Base-by-base conservation (phyloP, 2,329 filamentous ascomycete genomes). In the Xylariaceae sp. region DNA sequence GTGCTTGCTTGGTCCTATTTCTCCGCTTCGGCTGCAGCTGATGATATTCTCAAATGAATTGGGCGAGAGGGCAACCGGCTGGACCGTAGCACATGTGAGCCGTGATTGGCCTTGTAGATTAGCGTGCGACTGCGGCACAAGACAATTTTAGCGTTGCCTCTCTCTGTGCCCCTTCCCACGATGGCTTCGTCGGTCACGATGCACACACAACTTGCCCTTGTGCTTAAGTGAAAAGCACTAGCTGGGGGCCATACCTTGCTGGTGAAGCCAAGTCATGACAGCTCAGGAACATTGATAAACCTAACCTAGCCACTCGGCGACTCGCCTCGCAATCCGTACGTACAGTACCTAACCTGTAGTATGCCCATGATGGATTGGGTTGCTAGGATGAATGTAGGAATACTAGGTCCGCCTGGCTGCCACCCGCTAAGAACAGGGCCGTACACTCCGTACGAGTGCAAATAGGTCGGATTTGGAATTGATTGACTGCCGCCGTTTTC, bases 101-200 rank as follows among this genome's bases (percentile, higher is more conserved):
- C 6, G 32, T 37, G 32, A 37, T 37, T 37, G 32, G 32, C 32
- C 32, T 37, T 16, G 5, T 37, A 37, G 32, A 37, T 37, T 16
- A 14, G 12, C 32, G 32, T 37, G 12, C 32, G 14, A 37, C 32
- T 37, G 32, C 32, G 32, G 14, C 32, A 37, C 32, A 37, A 37
- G 32, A 26, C 23, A 26, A 12, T 37, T 44, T 52, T 57, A 48
- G 42, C 48, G 26, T 49, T 44, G 43, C 20, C 41, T 44, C 44
- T 48, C 44, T 20, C 45, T 49, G 44, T 50, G 32, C 48, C 40
- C 26, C 37, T 50, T 52, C 26, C 20, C 40, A 48, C 50, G 45
- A n/a, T 41, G 20, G 21, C 23, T 59, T 43, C 40, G 56, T 62
- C 54, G 54, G 54, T 56, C 52, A 58, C 56, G 50, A 60, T 60